These are phyloP conservation scores for Phytophthora crassamura DNA, from an alignment of 352 stramenopile species.

Conservation along the genomic window DNA sequence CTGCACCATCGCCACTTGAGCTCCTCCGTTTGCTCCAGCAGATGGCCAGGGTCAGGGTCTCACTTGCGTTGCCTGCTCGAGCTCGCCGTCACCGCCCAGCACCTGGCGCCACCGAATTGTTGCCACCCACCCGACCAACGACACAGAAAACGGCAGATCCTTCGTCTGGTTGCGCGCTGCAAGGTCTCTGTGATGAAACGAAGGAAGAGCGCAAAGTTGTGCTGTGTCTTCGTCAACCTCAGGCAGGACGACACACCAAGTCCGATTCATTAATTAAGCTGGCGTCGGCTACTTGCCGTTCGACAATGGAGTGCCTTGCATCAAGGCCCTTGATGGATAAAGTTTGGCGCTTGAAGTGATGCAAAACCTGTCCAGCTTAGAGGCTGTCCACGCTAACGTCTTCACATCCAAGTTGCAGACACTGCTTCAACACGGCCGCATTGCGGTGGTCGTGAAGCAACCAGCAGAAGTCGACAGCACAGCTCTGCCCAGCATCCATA, in stretches of 20 bases:
- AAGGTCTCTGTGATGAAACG: slow-evolving; percentile 15
- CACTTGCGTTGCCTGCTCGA: slow-evolving; percentile 28
- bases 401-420: slow-evolving; percentile 12
- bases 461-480: slow-evolving; percentile 23
- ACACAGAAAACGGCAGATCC: slow-evolving; percentile 16
- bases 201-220: slow-evolving; percentile 19
- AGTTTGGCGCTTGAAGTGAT: no score
- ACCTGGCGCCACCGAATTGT: slow-evolving; percentile 20
- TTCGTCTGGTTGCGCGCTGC: slow-evolving; percentile 9
- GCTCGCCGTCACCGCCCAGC: not conserved
- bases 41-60: slow-evolving; percentile 13
- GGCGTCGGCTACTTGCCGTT: no score
- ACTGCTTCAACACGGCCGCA: slow-evolving; percentile 33
- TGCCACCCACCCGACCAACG: no score
- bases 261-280: not conserved
- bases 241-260: slow-evolving; percentile 11
- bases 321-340: no score
- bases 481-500: not conserved
- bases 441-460: slow-evolving; percentile 41
- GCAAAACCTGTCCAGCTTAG: not conserved
- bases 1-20: slow-evolving; percentile 37
- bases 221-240: slow-evolving; percentile 5
- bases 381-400: not conserved
- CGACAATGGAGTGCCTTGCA: no score
- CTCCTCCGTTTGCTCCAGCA: slow-evolving; percentile 29